Evolutionary conservation across 2,329 filamentous ascomycete genomes (phyloP), one percentile per base, ranked within the genome.

Genomic region (Setomelanomma holmii): DNA sequence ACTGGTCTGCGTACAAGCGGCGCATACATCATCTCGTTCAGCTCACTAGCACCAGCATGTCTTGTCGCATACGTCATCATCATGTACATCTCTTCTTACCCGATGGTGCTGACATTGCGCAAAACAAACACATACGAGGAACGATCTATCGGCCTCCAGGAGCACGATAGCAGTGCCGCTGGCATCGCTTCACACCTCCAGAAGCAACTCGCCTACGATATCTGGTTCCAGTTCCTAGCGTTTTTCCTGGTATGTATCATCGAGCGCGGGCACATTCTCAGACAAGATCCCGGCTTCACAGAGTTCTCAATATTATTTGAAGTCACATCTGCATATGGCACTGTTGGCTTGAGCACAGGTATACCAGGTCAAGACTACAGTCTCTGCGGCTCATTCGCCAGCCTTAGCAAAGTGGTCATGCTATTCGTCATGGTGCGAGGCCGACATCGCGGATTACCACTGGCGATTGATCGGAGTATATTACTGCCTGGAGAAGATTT

Each of bases 81-180:
- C 77, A 88, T 88, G 84, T 88, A 88, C 68, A 83, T 88, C 36
- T 84, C 84, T 1, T 83, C 81, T 2, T 87, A 86, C 53, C 86
- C 86, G 0, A 80, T 87, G 19, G 81, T 84, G 21, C 84, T 88
- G 52, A 85, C 83, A 1, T 84, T 88, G 74, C 82, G 87, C 22
- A 85, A 87, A 66, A 88, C 86, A 34, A 90, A 90, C 64, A 84
- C 89, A 23, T 90, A 90, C 65, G 87, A 90, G 67, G 87, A 90
- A 63, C 79, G 85, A 5, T 86, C 84, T 0, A 76, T 90, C 1
- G 86, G 86, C 0, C 82, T 87, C 24, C 84, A 86, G 52, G 73
- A 66, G 40, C 38, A 55, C 11, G 60, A 59, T 12, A 51, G 40
- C 17, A 58, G 58, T 38, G 44, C 60, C 19, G 50, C 52, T 14